Conservation (phyloP, 2,329 filamentous ascomycete genomes). For the Juglanconis juglandina region DNA sequence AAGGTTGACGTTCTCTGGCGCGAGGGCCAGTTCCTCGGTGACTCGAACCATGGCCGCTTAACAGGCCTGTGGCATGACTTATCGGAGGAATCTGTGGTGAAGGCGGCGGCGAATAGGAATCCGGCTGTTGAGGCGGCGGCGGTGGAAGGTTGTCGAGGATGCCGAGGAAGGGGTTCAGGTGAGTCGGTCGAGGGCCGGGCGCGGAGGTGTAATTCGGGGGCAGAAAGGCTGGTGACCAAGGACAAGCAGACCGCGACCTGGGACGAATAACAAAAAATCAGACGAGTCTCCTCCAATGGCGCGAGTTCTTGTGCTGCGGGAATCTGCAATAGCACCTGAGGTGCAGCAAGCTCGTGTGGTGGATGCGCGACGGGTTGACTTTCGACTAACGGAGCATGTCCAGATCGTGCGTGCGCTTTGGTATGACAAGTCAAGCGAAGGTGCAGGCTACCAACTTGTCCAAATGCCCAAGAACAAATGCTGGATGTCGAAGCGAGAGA, state of each 20-base stretch:
- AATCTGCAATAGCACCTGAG: conserved; percentile 17
- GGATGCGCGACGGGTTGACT: conserved; percentile 10
- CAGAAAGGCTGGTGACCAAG: not conserved
- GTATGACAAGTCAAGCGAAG: conserved; percentile 9
- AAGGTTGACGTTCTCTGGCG: conserved; percentile 76
- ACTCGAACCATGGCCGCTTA: conserved; percentile 74
- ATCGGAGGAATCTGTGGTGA: not conserved
- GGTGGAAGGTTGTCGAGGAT: conserved; percentile 5
- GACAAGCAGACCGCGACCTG: conserved; percentile 4
- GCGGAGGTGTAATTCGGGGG: conserved; percentile 1
- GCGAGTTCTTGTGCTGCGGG: conserved; percentile 15
- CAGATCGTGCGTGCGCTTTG: not conserved
- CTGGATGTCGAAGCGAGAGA: not conserved
- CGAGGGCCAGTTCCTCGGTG: conserved; percentile 72
- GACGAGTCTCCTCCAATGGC: conserved; percentile 14
- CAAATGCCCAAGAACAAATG: not conserved
- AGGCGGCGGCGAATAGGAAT: conserved; percentile 1
- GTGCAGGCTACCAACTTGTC: conserved; percentile 9
- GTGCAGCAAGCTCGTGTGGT: conserved; percentile 8
- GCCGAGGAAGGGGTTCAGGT: not conserved
- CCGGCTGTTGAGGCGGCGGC: conserved; percentile 1
- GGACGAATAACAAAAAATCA: conserved; percentile 1
- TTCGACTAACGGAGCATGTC: conserved; percentile 3
- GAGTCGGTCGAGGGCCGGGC: not conserved
- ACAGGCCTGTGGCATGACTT: conserved; percentile 37